Evolutionary conservation across 169 alveolate species (phyloP).

Genomic region (Cryptosporidium canis): DNA sequence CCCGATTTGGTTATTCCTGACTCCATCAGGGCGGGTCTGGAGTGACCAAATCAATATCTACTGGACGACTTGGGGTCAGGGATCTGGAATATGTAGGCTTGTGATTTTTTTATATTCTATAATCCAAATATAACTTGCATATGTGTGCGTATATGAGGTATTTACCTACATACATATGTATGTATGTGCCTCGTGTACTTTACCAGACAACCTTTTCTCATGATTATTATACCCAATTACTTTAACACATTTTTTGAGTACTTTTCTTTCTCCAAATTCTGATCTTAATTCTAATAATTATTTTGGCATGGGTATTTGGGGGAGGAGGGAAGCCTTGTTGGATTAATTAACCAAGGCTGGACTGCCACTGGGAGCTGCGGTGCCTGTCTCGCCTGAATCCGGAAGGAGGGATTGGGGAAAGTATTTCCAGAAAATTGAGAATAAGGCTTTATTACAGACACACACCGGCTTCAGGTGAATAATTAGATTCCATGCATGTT

Average conservation of each 20-base stretch:
- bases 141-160: neutral
- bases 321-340: no score
- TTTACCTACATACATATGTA: neutral
- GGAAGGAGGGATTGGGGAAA: no score
- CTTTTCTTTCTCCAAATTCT: neutral
- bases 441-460: no score
- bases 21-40: slow-evolving; percentile 15
- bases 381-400: no score
- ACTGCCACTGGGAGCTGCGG: no score
- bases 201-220: neutral
- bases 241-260: neutral
- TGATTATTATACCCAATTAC: neutral
- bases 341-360: no score
- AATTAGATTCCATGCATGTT: neutral
- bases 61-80: neutral
- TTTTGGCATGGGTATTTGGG: no score
- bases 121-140: neutral
- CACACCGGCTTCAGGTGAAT: neutral
- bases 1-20: slow-evolving; percentile 85
- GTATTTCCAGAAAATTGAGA: neutral
- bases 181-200: neutral
- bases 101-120: neutral
- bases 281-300: neutral
- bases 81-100: slow-evolving; percentile 14
- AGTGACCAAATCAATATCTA: neutral